Base-by-base conservation (phyloP, 2,329 filamentous ascomycete genomes). In the Stachybotrys chlorohalonatus region DNA sequence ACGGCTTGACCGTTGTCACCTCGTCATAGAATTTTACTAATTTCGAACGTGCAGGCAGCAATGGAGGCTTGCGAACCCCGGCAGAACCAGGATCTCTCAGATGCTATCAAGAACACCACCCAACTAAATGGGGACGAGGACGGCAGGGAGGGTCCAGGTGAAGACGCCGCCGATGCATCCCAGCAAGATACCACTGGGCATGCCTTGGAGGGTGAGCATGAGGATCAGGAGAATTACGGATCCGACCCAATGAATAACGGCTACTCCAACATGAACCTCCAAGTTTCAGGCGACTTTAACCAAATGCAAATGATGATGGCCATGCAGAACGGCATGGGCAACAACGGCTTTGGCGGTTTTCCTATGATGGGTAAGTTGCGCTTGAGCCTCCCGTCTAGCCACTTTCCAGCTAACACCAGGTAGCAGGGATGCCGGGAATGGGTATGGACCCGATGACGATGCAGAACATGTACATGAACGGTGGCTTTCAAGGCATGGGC, bases 281-380 rank as follows among this genome's bases (percentile, higher is more conserved):
- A 81, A 64, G 78, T 79, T 58, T 9, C 15, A 4, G 81, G 80
- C 55, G 84, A 87, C 63, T 85, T 89, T 70, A 87, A 84, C 66
- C 84, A 87, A 77, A 89, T 92, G 84, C 86, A 89, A 70, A 83
- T 83, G 84, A 82, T 89, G 85, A 86, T 88, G 84, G 76, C 83
- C 71, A 81, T 90, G 87, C 80, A 87, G 71, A 81, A 87, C 64
- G 81, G 82, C 61, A 85, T 85, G 79, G 75, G 75, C 49, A 69
- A 75, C 32, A 76, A 73, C 60, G 72, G 72, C 2, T 85, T 84
- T 64, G 76, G 77, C 55, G 75, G 74, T 57, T 86, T 86, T 65
- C 79, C 87, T 53, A 90, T 93, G 84, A 96, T 96, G 89, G 89
- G 92, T 96, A 82, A 68, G 89, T 78, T 16, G 17, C 48, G 17